Percentiles rank a stretch among this genome's conserved stretches.
Evolutionary conservation across 2,329 filamentous ascomycete species (phyloP).

Genomic region (Cercospora sp.): DNA sequence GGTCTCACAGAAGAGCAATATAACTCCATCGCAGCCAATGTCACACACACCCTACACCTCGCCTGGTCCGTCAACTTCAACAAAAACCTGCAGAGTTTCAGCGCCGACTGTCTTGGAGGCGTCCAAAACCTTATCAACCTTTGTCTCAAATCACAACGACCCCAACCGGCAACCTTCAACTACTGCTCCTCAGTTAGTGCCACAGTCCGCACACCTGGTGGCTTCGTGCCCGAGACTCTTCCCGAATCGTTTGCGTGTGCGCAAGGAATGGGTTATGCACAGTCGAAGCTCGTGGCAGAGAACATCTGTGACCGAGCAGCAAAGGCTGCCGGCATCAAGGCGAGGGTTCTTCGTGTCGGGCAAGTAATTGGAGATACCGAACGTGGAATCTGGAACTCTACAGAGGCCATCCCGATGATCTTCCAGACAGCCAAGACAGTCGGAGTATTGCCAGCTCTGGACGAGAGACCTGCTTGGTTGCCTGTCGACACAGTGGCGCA

Average conservation of each 20-base stretch:
- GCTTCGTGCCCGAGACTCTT: slow-evolving; percentile 37
- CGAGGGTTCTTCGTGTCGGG: slow-evolving; percentile 32
- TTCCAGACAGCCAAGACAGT: slow-evolving; percentile 44
- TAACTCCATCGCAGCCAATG: slow-evolving; percentile 24
- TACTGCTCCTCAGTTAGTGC: slow-evolving; percentile 44
- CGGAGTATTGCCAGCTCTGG: slow-evolving; percentile 43
- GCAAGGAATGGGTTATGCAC: slow-evolving; percentile 41
- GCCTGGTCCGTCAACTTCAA: slow-evolving; percentile 46
- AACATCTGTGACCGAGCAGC: slow-evolving; percentile 38
- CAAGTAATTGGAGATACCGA: slow-evolving; percentile 34
- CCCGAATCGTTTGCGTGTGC: slow-evolving; percentile 28
- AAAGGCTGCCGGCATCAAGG: slow-evolving; percentile 29
- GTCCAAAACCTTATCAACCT: slow-evolving; percentile 37
- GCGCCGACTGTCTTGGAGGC: slow-evolving; percentile 34
- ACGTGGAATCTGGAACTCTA: slow-evolving; percentile 42
- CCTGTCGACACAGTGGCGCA: slow-evolving; percentile 46
- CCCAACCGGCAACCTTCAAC: slow-evolving; percentile 35
- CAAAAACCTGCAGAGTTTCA: slow-evolving; percentile 37
- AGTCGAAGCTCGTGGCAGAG: slow-evolving; percentile 42
- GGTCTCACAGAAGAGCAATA: slow-evolving; percentile 31
- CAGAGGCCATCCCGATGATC: slow-evolving; percentile 48
- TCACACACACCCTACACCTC: slow-evolving; percentile 40
- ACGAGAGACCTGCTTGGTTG: slow-evolving; percentile 46
- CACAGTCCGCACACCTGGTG: slow-evolving; percentile 18
- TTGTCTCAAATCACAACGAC: slow-evolving; percentile 25